Conservation (phyloP, 495 filamentous ascomycete species). For the Hypoxylon trugodes region DNA sequence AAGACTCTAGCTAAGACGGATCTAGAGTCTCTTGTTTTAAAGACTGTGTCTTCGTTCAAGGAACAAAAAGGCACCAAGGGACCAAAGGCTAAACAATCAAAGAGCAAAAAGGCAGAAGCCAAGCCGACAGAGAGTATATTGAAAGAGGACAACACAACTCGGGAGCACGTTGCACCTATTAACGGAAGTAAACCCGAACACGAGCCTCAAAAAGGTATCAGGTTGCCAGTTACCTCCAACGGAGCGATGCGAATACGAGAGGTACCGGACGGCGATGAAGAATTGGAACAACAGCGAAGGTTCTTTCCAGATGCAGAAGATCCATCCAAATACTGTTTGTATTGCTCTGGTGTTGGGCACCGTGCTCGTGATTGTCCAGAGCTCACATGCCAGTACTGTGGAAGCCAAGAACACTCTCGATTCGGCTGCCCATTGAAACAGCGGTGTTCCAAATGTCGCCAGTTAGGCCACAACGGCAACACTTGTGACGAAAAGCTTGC, state of each 20-base stretch:
- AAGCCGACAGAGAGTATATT: neutral
- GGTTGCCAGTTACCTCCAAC: neutral
- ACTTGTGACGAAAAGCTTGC: slow-evolving; percentile 49
- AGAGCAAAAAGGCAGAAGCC: too few species aligned
- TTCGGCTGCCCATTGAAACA: slow-evolving; percentile 47
- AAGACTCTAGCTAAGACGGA: slow-evolving; percentile 6
- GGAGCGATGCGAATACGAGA: neutral
- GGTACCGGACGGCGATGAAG: slow-evolving; percentile 24
- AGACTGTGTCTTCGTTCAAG: too few species aligned
- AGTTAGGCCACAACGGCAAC: slow-evolving; percentile 46
- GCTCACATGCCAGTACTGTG: slow-evolving; percentile 48
- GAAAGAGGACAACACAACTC: too few species aligned
- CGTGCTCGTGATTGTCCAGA: slow-evolving; percentile 42
- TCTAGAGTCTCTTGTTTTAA: slow-evolving; percentile 21
- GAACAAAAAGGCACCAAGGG: neutral
- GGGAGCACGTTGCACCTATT: neutral
- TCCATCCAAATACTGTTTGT: slow-evolving; percentile 45
- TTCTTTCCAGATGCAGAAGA: slow-evolving; percentile 51
- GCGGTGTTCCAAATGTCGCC: slow-evolving; percentile 52
- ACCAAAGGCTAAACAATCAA: neutral
- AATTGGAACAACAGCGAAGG: slow-evolving; percentile 37
- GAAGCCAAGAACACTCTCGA: slow-evolving; percentile 39
- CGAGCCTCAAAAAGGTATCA: neutral
- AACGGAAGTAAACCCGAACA: neutral
- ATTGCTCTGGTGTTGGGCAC: slow-evolving; percentile 51